Percentiles rank a stretch among this genome's conserved stretches.
Evolutionary conservation across 148 eudicot genomes (phyloP).

Genomic region (Amaranthus cruentus): DNA sequence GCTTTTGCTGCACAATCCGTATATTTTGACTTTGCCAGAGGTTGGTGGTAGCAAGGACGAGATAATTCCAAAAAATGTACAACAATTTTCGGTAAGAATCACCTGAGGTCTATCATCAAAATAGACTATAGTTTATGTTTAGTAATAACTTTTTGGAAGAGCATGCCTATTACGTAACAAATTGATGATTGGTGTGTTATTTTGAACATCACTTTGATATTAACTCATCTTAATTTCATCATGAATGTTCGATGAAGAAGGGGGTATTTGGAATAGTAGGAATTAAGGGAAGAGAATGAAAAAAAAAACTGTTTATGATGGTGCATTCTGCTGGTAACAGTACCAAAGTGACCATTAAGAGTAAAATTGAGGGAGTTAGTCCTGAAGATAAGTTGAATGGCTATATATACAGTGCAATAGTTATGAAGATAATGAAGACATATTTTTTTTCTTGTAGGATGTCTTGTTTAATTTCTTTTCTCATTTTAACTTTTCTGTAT

Average conservation of each 20-base stretch:
- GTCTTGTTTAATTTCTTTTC: no score
- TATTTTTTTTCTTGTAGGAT: no score
- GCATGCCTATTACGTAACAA: not conserved
- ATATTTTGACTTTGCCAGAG: conserved; percentile 75
- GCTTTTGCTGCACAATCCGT: conserved; percentile 82
- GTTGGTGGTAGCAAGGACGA: conserved; percentile 74
- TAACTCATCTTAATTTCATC: not conserved
- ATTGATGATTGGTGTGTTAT: not conserved
- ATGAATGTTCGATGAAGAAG: not conserved
- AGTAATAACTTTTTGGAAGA: not conserved
- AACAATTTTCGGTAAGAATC: conserved; percentile 71
- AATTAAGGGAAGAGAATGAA: no score
- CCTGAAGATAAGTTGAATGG: no score
- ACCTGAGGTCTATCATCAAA: not conserved
- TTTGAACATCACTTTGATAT: not conserved
- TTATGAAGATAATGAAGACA: no score
- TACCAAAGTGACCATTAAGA: no score
- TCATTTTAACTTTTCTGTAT: no score
- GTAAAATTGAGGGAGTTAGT: no score
- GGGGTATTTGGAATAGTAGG: no score
- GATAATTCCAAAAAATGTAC: conserved; percentile 75
- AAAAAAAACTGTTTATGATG: no score
- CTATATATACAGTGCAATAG: no score
- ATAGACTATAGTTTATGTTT: not conserved
- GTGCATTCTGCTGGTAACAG: no score